These are phyloP conservation scores for Candida ovalis DNA, from an alignment of 805 yeast species.

Conservation along the genomic window DNA sequence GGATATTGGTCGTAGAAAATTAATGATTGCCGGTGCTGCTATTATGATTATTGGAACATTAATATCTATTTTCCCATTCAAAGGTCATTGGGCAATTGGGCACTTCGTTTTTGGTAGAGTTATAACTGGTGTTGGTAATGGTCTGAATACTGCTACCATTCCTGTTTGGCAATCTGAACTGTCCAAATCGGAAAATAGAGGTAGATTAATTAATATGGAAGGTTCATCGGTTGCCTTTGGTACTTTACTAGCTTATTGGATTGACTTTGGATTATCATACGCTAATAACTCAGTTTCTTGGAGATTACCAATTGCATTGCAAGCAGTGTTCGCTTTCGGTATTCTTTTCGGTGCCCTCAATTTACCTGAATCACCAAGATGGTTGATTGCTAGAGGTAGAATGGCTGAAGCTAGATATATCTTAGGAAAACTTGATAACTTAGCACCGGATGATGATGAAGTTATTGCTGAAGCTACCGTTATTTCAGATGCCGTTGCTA, in stretches of 20 bases:
- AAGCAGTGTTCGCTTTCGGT: slow-evolving; percentile 49
- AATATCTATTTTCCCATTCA: slow-evolving; percentile 48
- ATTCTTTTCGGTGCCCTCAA: slow-evolving; percentile 36
- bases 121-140: slow-evolving; percentile 67
- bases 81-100: slow-evolving; percentile 54
- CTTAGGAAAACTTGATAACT: slow-evolving; percentile 40
- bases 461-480: slow-evolving; percentile 26
- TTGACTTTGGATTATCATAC: slow-evolving; percentile 64
- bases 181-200: slow-evolving; percentile 59
- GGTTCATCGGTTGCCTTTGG: slow-evolving; percentile 69
- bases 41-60: slow-evolving; percentile 56
- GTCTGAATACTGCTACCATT: slow-evolving; percentile 68
- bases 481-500: slow-evolving; percentile 28
- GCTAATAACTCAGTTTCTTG: slow-evolving; percentile 47
- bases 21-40: slow-evolving; percentile 52
- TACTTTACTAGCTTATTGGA: slow-evolving; percentile 68
- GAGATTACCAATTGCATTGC: slow-evolving; percentile 76
- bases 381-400: slow-evolving; percentile 54
- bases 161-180: slow-evolving; percentile 78
- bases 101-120: slow-evolving; percentile 64
- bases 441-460: slow-evolving; percentile 30
- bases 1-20: slow-evolving; percentile 56
- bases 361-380: slow-evolving; percentile 68
- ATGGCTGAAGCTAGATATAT: slow-evolving; percentile 48
- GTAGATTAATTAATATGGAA: slow-evolving; percentile 60